Base-by-base conservation (phyloP, 129 eudicot genomes). In the Chrysanthemum seticuspe region DNA sequence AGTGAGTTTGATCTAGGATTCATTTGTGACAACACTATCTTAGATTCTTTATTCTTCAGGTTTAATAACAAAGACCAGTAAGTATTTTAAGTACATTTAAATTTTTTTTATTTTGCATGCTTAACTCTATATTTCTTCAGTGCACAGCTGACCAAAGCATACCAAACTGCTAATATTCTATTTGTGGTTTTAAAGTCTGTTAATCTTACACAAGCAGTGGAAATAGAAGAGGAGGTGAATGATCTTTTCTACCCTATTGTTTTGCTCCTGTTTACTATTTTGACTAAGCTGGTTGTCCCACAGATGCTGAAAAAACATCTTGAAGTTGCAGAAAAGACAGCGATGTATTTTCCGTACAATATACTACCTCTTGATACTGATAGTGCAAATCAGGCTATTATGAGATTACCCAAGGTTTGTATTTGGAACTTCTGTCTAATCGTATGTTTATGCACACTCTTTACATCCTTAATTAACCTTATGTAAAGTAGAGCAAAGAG, bases 351-450 rank as follows among this genome's bases (percentile, higher is more conserved):
- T 68, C 99, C 97, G 13, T 95, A 95, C 79, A 95, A 95, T 68
- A 90, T 95, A 67, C 94, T 95, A 65, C 99, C 99, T 72, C 99
- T 95, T 27, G 99, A 95, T 73, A 96, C 94, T 10, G 99, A 95
- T 60, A 95, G 99, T 88, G 97, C 94, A 53, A 88, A 95, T 85
- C 99, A 90, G 80, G 93, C 97, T 5, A 95, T 95, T 49, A 95
- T 95, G 99, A 88, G 77, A 87, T 95, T 76, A 65, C 99, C 97
- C 7, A 97, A 95, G 97, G 99, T 93, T 4, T 31, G 65, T 66
- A 23, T 70, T 62, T 74, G 13, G 34, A 65, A 34, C 8, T 23
- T 62, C 52, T 7, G 15, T 19, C n/a, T 15, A 66, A 11, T 52
- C 44, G 27, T 70, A 34, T 45, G 5, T 23, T 54, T 76, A 48